phyloP scores from a whole-genome alignment of 306 rosid genomes.

The Rosa lucieae region DNA sequence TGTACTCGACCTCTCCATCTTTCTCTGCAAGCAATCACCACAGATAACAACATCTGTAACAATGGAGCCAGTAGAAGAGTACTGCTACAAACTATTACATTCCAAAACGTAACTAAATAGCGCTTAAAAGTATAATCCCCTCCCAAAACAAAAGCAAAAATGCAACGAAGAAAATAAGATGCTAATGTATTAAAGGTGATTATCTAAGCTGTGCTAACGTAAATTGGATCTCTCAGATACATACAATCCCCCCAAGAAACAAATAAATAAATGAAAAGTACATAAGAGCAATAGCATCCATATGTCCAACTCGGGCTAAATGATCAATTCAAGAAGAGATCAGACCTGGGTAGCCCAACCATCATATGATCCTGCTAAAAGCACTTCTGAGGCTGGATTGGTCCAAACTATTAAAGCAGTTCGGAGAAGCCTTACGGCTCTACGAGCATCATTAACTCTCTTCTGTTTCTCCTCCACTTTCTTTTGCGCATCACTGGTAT shows the following conservation, averaged over 20 bases:
- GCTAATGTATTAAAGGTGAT: not conserved
- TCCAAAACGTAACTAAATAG: not conserved
- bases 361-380: conserved; percentile 82
- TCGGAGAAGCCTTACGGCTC: conserved; percentile 57
- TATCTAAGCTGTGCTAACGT: not conserved
- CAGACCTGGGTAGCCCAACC: conserved; percentile 88
- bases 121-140: not conserved
- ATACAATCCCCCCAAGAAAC: not conserved
- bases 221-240: not conserved
- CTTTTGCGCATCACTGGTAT: conserved; percentile 64
- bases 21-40: conserved; percentile 56
- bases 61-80: not conserved
- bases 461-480: conserved; percentile 63
- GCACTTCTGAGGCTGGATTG: conserved; percentile 76
- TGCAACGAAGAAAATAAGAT: not conserved
- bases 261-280: not conserved
- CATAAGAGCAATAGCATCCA: not conserved
- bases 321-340: conserved; percentile 20
- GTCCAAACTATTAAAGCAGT: conserved; percentile 70
- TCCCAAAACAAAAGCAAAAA: not conserved
- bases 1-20: conserved; percentile 61
- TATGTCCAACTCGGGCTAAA: not conserved
- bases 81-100: not conserved
- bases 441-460: conserved; percentile 50
- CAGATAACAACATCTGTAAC: not conserved